Conservation (phyloP, 495 filamentous ascomycete genomes). For the Lasiosphaeria ovina region DNA sequence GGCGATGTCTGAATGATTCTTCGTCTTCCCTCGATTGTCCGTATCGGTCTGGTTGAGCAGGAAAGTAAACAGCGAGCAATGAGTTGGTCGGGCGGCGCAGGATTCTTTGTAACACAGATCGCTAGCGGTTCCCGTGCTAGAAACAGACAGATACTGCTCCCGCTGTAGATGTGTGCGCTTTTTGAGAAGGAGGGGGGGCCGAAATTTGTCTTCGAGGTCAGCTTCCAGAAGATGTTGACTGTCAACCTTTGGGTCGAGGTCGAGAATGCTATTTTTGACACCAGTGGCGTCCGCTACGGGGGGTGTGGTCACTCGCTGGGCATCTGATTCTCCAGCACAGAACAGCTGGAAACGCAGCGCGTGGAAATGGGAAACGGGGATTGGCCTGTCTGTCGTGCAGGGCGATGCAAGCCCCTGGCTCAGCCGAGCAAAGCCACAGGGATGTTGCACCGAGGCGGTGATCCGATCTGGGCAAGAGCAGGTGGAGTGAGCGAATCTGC, state of each 20-base stretch:
- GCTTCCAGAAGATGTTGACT: neutral
- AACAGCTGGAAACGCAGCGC: conserved; percentile 8
- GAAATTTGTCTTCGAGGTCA: neutral
- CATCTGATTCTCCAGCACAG: conserved; percentile 18
- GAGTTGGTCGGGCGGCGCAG: too few relatives aligned
- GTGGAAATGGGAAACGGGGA: conserved; percentile 9
- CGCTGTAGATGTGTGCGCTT: too few relatives aligned
- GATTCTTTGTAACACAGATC: too few relatives aligned
- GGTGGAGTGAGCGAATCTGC: neutral
- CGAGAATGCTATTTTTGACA: conserved; percentile 24
- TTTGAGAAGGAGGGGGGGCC: too few relatives aligned
- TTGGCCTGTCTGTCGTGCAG: conserved; percentile 9
- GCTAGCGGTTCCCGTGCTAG: too few relatives aligned
- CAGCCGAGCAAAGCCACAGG: conserved; percentile 14
- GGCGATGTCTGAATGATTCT: neutral
- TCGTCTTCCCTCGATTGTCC: neutral
- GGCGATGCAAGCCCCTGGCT: conserved; percentile 11
- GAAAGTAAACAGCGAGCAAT: too few relatives aligned
- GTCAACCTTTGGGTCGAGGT: conserved; percentile 5
- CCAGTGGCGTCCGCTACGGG: conserved; percentile 18
- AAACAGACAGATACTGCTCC: too few relatives aligned
- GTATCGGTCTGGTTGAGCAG: neutral
- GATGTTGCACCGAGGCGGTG: neutral
- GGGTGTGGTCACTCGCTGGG: conserved; percentile 4
- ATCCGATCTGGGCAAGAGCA: neutral